phyloP scores from a whole-genome alignment of 306 rosid species.

The Sicyos edulis region DNA sequence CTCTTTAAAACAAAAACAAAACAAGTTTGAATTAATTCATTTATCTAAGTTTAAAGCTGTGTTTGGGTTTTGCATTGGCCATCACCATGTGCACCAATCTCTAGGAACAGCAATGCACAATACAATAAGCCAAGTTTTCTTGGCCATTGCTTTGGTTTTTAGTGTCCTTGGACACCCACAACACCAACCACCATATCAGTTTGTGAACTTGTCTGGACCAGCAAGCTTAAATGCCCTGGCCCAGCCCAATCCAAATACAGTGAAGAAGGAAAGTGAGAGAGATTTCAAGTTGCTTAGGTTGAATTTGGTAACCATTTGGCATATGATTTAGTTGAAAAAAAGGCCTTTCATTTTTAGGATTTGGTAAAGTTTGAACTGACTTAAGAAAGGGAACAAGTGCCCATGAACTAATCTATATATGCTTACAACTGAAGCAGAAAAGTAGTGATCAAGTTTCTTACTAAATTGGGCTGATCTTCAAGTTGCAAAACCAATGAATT shows the following conservation, averaged over 20 bases:
- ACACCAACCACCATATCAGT: neutral
- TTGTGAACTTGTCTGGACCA: neutral
- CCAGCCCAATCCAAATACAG: neutral
- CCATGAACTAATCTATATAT: too few species aligned
- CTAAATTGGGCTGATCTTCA: too few species aligned
- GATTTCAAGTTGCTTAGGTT: too few species aligned
- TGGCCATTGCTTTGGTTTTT: neutral
- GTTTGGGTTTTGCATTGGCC: neutral
- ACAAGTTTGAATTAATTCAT: neutral
- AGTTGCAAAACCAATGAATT: too few species aligned
- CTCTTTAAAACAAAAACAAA: neutral
- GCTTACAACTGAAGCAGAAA: too few species aligned
- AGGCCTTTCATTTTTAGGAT: too few species aligned
- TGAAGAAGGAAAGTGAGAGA: too few species aligned
- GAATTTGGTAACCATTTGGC: too few species aligned
- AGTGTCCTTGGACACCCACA: neutral
- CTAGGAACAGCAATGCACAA: neutral
- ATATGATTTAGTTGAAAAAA: too few species aligned
- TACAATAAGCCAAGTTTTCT: neutral
- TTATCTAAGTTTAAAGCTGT: neutral
- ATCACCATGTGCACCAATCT: constrained; percentile 9
- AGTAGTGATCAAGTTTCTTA: too few species aligned
- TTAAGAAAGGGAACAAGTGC: too few species aligned
- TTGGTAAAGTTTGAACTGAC: too few species aligned
- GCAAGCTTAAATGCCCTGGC: neutral